phyloP scores from a whole-genome alignment of 805 yeast species.

The Candida michaelii region DNA sequence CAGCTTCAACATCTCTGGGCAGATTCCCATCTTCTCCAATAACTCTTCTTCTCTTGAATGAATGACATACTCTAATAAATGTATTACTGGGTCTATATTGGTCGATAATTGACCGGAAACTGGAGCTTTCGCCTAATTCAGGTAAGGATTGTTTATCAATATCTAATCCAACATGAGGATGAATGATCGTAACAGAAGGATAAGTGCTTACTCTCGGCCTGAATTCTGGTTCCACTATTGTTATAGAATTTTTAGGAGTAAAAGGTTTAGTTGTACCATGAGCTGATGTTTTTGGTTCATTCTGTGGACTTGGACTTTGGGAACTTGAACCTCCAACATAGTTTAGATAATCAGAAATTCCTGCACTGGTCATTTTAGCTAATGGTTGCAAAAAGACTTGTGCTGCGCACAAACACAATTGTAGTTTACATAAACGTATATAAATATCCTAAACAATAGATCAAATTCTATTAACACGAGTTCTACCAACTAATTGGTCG shows the following conservation, averaged over 20 bases:
- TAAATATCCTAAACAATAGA: neutral
- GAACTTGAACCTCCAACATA: neutral
- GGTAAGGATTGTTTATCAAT: neutral
- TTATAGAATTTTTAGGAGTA: too few relatives aligned
- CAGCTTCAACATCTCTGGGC: neutral
- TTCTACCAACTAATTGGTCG: conserved; percentile 80
- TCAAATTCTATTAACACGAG: conserved; percentile 18
- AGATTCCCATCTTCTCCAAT: neutral
- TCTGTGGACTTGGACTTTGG: neutral
- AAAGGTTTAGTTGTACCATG: too few relatives aligned
- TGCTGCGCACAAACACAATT: neutral
- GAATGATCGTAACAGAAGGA: neutral
- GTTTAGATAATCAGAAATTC: neutral
- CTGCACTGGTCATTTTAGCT: neutral
- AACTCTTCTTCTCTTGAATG: conserved; percentile 3
- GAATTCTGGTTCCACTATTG: neutral
- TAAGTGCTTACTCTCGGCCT: neutral
- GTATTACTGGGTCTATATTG: neutral
- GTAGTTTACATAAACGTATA: neutral
- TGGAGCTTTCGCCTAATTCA: neutral
- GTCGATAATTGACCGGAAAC: neutral
- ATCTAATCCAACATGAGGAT: neutral
- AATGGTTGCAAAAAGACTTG: neutral
- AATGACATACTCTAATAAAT: conserved; percentile 1
- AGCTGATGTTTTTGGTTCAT: neutral